These are phyloP conservation scores for Metarhizium sp. DNA, from an alignment of 2,329 filamentous ascomycete species.

Conservation along the genomic window DNA sequence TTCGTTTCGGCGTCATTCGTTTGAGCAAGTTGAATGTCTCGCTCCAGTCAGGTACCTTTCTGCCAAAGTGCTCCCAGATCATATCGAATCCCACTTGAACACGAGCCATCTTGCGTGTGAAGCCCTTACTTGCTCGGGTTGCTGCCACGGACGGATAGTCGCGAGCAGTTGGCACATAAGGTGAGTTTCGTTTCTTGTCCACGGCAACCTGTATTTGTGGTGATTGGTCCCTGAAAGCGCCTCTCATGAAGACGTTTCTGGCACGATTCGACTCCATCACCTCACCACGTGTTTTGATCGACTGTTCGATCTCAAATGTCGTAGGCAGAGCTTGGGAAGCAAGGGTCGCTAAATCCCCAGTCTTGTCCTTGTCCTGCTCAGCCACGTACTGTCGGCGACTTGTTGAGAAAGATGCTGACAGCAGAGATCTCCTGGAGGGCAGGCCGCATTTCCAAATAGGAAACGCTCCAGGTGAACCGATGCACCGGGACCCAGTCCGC, in stretches of 20 bases:
- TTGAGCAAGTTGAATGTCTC: slow-evolving; percentile 28
- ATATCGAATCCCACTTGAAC: slow-evolving; percentile 27
- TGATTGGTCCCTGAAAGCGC: slow-evolving; percentile 17
- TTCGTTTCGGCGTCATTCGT: slow-evolving; percentile 23
- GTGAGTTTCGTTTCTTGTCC: slow-evolving; percentile 13
- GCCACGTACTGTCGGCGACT: background rate
- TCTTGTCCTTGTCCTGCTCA: background rate
- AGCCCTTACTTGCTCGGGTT: slow-evolving; percentile 13
- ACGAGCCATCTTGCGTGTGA: slow-evolving; percentile 16
- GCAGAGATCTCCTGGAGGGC: slow-evolving; percentile 8
- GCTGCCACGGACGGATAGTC: slow-evolving; percentile 18
- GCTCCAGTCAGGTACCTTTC: slow-evolving; percentile 28
- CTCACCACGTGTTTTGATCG: background rate
- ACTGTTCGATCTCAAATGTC: background rate
- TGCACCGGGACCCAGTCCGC: slow-evolving; percentile 29
- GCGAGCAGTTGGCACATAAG: slow-evolving; percentile 17
- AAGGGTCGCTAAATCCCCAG: background rate
- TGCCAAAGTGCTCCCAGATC: slow-evolving; percentile 19
- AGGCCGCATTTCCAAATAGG: slow-evolving; percentile 12
- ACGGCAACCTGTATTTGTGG: slow-evolving; percentile 11
- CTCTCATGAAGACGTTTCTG: slow-evolving; percentile 19
- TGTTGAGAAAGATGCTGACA: background rate
- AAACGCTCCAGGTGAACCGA: slow-evolving; percentile 15
- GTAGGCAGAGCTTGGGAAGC: background rate
- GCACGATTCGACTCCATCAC: slow-evolving; percentile 7